Evolutionary conservation across 2,329 filamentous ascomycete species (phyloP).

Genomic region (Sclerotinia spermophila): DNA sequence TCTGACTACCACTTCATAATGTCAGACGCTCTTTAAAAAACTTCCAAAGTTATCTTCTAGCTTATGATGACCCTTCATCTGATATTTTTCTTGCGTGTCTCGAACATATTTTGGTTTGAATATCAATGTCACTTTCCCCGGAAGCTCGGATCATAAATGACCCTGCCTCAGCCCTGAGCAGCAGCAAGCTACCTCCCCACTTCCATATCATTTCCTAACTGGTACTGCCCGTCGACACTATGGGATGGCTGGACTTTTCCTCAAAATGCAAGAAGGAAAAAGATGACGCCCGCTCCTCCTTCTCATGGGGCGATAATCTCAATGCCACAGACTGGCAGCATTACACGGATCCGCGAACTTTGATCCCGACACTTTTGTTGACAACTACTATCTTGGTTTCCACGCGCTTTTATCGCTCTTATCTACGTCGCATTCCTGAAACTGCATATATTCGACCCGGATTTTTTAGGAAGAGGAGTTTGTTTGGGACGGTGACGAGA

Average conservation of each 20-base stretch:
- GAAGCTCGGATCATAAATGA: constrained; percentile 13
- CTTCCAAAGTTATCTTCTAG: not conserved
- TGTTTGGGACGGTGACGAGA: constrained; percentile 84
- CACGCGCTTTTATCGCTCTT: constrained; percentile 64
- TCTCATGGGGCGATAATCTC: constrained; percentile 44
- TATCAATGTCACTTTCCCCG: not conserved
- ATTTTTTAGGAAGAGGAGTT: constrained; percentile 69
- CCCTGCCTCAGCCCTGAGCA: constrained; percentile 1
- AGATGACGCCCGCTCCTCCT: constrained; percentile 36
- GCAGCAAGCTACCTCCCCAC: constrained; percentile 11
- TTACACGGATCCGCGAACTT: constrained; percentile 51
- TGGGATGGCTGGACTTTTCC: constrained; percentile 49
- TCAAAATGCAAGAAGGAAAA: constrained; percentile 33
- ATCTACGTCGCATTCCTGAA: constrained; percentile 79
- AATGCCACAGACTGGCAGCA: constrained; percentile 51
- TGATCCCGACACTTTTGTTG: constrained; percentile 52
- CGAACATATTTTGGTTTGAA: no score
- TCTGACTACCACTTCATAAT: not conserved
- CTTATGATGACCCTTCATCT: not conserved
- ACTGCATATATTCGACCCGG: constrained; percentile 69
- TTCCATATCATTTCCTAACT: not conserved
- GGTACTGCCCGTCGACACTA: constrained; percentile 32
- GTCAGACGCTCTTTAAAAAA: not conserved
- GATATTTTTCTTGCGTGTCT: not conserved
- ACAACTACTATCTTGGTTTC: constrained; percentile 53